Base-by-base conservation (phyloP, 495 filamentous ascomycete genomes). In the Patellaria atrata region DNA sequence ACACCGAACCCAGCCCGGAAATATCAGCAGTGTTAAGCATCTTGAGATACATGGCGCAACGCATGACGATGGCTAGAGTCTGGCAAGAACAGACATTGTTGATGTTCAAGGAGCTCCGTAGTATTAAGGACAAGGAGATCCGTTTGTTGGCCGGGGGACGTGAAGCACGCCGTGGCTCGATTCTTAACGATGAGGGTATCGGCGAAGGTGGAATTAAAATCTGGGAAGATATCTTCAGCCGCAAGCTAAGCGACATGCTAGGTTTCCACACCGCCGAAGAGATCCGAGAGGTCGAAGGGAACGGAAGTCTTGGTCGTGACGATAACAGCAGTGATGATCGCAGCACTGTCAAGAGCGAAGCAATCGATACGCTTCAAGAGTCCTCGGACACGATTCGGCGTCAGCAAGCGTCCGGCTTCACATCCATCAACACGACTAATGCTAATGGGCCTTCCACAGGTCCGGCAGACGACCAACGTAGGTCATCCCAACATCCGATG, bases 221-320 rank as follows among this genome's bases (percentile, higher is more conserved):
- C 2, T 65, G 75, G 43, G 61, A 68, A 11, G 71, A 75, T 22
- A 72, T 70, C 42, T 70, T 67, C 10, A 60, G 48, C 12, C 58
- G 67, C 17, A 65, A 70, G n/a, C n/a, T n/a, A 7, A 64, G 64
- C 33, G 45, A 56, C 22, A 54, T 57, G 28, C 10, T 44, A 4
- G 47, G 53, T 29, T 53, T 57, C 47, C 21, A 31, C 5, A 50
- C 53, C 27, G 45, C 22, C n/a, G 29, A 44, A 13, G 27, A n/a
- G n/a, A n/a, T n/a, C 7, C 20, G 35, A 33, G 7, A 19, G 6
- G 21, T 24, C 13, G 2, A 15, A 18, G 7, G 35, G 42, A 27
- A 9, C 30, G 3, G 38, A n/a, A n/a, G 25, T 3, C 43, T 38
- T 17, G 42, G 18, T 23, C 27, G 43, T 12, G 37, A 46, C 29